phyloP scores from a whole-genome alignment of 164 flowering plant species.

The Umbilicus rupestris region DNA sequence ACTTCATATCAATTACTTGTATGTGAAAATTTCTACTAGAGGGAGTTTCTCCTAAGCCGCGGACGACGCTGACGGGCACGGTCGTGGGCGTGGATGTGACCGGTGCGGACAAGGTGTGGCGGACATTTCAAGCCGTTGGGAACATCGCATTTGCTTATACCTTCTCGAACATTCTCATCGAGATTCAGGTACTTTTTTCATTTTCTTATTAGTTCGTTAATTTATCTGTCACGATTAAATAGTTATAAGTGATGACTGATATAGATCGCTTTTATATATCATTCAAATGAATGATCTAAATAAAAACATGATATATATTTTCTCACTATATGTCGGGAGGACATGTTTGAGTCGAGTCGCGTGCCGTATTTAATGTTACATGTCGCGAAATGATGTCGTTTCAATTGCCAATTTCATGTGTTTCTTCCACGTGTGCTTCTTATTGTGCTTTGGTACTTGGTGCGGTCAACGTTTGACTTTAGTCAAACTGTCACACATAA shows the following conservation, averaged over 20 bases:
- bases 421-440: not conserved
- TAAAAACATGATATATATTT: no score
- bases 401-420: not conserved
- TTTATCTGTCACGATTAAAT: no score
- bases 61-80: conserved; percentile 29
- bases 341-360: not conserved
- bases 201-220: no score
- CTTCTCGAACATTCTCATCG: conserved; percentile 36
- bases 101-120: conserved; percentile 36
- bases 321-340: not conserved
- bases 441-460: not conserved
- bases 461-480: not conserved
- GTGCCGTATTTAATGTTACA: not conserved
- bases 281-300: no score
- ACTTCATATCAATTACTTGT: no score
- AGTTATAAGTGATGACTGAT: no score
- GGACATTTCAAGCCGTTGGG: conserved; percentile 42
- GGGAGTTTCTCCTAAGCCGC: conserved; percentile 22
- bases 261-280: no score
- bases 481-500: not conserved
- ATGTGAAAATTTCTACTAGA: conserved; percentile 5
- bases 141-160: conserved; percentile 45
- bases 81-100: conserved; percentile 22
- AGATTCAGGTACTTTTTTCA: conserved; percentile 48
- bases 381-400: not conserved